Percentiles rank a stretch among this genome's conserved stretches.
These are phyloP conservation scores for Pachyrhizus erosus DNA, from an alignment of 306 rosid genomes.

Conservation along the genomic window DNA sequence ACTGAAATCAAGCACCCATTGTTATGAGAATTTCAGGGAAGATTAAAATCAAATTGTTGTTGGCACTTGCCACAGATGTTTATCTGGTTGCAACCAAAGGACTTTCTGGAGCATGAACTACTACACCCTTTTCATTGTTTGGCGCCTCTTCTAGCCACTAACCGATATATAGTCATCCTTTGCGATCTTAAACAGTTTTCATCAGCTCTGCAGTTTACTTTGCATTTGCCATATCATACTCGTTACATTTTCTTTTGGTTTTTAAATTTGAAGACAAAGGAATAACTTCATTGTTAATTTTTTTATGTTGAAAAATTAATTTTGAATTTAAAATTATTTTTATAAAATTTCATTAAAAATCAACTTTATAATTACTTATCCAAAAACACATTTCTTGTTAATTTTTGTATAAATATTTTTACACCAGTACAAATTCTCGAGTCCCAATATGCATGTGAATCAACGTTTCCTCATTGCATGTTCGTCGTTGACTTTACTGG, in stretches of 20 bases:
- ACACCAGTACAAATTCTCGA: too few species aligned
- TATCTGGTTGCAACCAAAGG: background rate
- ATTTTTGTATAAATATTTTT: too few species aligned
- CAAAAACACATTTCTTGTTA: too few species aligned
- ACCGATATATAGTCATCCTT: background rate
- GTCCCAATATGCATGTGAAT: too few species aligned
- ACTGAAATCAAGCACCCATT: too few species aligned
- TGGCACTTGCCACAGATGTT: background rate
- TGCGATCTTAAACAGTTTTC: slow-evolving; percentile 5
- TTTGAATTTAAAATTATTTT: too few species aligned
- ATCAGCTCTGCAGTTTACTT: background rate
- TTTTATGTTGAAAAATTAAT: too few species aligned
- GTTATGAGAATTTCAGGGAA: slow-evolving; percentile 66
- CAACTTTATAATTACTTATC: too few species aligned
- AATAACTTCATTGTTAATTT: background rate
- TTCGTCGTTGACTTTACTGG: background rate
- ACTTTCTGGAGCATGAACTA: background rate
- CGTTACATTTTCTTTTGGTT: background rate
- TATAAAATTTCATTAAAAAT: too few species aligned
- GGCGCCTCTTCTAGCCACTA: too few species aligned
- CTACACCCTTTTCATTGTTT: background rate
- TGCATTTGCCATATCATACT: background rate
- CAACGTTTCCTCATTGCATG: background rate
- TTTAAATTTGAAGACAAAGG: background rate
- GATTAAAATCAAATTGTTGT: slow-evolving; percentile 38